Evolutionary conservation across 2,329 filamentous ascomycete species (phyloP), one percentile per base, ranked within the genome.

Genomic region (Colletotrichum sidae): DNA sequence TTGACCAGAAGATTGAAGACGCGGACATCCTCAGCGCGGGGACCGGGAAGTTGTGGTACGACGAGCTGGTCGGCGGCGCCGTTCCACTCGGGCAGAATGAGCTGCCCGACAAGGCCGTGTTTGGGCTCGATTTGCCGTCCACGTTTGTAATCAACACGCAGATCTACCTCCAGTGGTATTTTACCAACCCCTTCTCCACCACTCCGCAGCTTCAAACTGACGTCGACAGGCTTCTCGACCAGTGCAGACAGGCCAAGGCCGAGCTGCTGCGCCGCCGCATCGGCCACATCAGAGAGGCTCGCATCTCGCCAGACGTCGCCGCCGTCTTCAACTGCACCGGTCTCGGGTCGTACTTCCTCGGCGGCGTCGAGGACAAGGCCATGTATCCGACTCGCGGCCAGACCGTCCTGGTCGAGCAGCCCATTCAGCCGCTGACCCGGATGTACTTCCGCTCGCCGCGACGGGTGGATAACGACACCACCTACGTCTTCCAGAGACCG

Each of bases 371-470:
- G 77, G 95, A 98, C 73, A 76, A 80, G 64, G 86, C 84, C 5
- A 85, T 98, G 69, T 84, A 89, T 58, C 94, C 95, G 0, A 90
- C 87, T 2, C 88, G 95, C 3, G 95, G 93, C 5, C 95, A 98
- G 78, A 72, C 73, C 4, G 57, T 77, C 12, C 69, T 78, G 0
- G 73, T 78, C 7, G 77, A 80, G 15, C 75, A 78, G n/a, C 79
- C 80, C 0, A 73, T 74, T 11, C 65, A 58, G 1, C 78, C 77
- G 5, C 72, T 83, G 12, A 61, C 69, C 25, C 72, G 74, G 62
- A 83, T 83, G 62, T 65, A 61, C 57, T 76, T 82, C 68, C 78
- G 80, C 41, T 76, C 77, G 0, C 79, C 79, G 2, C 74, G 76
- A 35, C 75, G 80, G 34, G 73, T 80, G 12, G 77, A 80, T 56